phyloP scores from a whole-genome alignment of 2,329 filamentous ascomycete species.

The Dactylella cylindrospora region DNA sequence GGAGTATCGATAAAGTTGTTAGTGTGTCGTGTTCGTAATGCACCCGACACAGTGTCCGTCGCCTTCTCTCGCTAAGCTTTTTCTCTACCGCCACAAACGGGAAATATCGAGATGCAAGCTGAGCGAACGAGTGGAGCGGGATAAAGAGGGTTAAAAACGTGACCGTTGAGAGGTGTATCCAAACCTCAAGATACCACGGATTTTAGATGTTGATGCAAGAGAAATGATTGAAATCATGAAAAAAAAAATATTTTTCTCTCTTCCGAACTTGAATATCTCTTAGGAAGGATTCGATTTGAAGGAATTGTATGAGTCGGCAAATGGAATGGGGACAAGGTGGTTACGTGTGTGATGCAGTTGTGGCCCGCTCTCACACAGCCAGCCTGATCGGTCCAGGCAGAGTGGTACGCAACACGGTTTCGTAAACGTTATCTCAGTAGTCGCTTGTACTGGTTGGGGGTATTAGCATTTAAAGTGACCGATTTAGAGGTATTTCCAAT shows the following conservation, averaged over 20 bases:
- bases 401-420: slow-evolving; percentile 9
- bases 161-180: too few relatives aligned
- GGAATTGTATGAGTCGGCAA: not conserved
- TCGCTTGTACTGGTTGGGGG: too few relatives aligned
- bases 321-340: not conserved
- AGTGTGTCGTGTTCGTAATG: slow-evolving; percentile 42
- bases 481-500: slow-evolving; percentile 27
- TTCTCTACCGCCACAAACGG: slow-evolving; percentile 31
- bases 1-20: slow-evolving; percentile 37
- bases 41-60: slow-evolving; percentile 13
- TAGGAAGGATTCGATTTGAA: slow-evolving; percentile 8
- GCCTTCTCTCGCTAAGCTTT: slow-evolving; percentile 17
- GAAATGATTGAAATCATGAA: not conserved
- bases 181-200: not conserved
- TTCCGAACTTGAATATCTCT: too few relatives aligned
- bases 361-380: slow-evolving; percentile 18
- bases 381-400: not conserved
- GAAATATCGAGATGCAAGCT: slow-evolving; percentile 32
- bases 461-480: slow-evolving; percentile 1
- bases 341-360: slow-evolving; percentile 38
- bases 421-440: slow-evolving; percentile 31
- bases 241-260: not conserved
- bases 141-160: slow-evolving; percentile 26
- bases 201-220: slow-evolving; percentile 8
- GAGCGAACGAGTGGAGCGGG: slow-evolving; percentile 6